Percentiles rank a stretch among this genome's conserved stretches.
Conservation (phyloP, 371 early-diverging fungal species). For the Mortierella sp. region DNA sequence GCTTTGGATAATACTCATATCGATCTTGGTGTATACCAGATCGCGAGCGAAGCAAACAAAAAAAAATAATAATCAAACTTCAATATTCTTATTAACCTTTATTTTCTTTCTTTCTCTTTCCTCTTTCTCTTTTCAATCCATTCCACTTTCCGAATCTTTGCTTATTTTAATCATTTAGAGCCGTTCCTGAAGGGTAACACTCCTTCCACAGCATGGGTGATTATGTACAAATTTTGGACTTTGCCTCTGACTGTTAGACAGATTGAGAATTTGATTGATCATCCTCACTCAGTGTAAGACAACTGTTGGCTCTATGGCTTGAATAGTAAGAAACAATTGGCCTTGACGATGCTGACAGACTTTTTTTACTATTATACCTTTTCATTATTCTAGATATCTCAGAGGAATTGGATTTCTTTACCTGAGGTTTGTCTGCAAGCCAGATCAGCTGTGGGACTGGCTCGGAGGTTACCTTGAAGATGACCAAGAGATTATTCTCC, state of each 20-base stretch:
- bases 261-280: conserved; percentile 80
- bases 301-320: not conserved
- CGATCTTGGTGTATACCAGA: not conserved
- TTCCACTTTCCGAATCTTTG: not conserved
- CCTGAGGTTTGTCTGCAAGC: conserved; percentile 87
- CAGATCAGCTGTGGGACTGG: conserved; percentile 88
- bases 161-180: conserved; percentile 59
- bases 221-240: conserved; percentile 91
- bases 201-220: conserved; percentile 88
- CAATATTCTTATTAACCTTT: conserved; percentile 40
- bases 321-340: not conserved
- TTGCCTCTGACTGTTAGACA: conserved; percentile 83
- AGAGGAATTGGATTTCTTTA: conserved; percentile 89
- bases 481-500: conserved; percentile 77
- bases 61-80: no score
- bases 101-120: not conserved
- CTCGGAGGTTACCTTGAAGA: conserved; percentile 84
- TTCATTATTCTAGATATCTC: conserved; percentile 67
- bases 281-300: conserved; percentile 83
- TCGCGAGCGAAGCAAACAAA: conserved; percentile 5
- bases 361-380: not conserved
- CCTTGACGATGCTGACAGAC: not conserved
- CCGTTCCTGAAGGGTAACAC: conserved; percentile 88
- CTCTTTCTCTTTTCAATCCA: not conserved
- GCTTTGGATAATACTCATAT: not conserved